Evolutionary conservation across 108 stramenopile species (phyloP).

Genomic region (Nannochloropsis salina): DNA sequence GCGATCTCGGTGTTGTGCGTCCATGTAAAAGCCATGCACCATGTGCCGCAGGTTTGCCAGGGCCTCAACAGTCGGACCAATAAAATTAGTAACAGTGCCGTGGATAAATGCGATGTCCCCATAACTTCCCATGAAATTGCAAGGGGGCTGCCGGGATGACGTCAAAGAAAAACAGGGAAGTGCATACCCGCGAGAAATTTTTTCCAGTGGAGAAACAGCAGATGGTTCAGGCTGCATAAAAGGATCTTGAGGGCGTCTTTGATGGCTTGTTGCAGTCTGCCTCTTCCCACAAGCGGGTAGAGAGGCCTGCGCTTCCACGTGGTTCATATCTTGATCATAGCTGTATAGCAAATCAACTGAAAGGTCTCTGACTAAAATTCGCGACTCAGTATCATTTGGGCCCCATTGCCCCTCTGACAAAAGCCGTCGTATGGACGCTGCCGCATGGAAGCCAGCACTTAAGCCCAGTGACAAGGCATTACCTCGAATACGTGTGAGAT

Average conservation of each 20-base stretch:
- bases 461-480: background rate
- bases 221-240: background rate
- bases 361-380: constrained; percentile 36
- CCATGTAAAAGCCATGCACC: background rate
- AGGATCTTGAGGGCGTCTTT: background rate
- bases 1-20: background rate
- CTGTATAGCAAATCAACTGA: constrained; percentile 32
- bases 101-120: constrained; percentile 11
- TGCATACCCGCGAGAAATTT: background rate
- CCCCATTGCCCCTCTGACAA: constrained; percentile 16
- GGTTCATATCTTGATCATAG: constrained; percentile 29
- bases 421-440: background rate
- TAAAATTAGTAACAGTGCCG: background rate
- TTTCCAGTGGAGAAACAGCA: constrained; percentile 6
- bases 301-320: constrained; percentile 35
- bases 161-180: background rate
- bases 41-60: background rate
- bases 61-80: background rate
- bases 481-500: background rate
- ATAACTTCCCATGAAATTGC: background rate
- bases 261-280: background rate
- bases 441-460: background rate
- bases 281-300: constrained; percentile 16
- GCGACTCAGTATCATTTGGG: constrained; percentile 22
- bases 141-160: background rate